Conservation (phyloP, 2,329 filamentous ascomycete species). For the Alternaria rosae region DNA sequence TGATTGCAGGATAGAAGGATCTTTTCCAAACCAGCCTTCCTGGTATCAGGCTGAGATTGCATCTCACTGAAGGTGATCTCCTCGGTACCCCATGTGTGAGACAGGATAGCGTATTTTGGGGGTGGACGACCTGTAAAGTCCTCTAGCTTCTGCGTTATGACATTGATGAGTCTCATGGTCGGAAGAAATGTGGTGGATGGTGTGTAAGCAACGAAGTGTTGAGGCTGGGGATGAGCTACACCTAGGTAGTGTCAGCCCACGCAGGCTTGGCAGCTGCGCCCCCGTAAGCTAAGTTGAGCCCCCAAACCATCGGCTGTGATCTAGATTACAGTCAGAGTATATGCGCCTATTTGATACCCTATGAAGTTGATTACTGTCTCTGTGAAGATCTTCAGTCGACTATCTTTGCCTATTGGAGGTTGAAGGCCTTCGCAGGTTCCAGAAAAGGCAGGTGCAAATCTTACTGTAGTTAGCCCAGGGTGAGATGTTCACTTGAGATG, state of each 20-base stretch:
- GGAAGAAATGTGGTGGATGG: background rate
- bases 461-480: background rate
- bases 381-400: background rate
- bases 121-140: background rate
- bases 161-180: background rate
- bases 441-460: background rate
- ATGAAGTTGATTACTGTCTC: background rate
- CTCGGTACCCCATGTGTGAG: background rate
- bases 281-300: background rate
- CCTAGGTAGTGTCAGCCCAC: background rate
- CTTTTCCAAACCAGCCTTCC: background rate
- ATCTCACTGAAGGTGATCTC: background rate
- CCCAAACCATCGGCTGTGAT: background rate
- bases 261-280: background rate
- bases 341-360: background rate
- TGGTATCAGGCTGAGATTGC: fast-evolving
- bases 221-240: background rate
- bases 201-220: background rate
- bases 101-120: background rate
- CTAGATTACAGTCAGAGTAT: background rate
- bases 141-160: background rate
- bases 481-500: background rate
- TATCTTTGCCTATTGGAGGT: background rate
- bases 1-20: background rate
- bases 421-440: background rate